Percentiles rank a stretch among this genome's conserved stretches.
Evolutionary conservation across 176 grass and related monocot genomes (phyloP).

Genomic region (Musa acuminata): DNA sequence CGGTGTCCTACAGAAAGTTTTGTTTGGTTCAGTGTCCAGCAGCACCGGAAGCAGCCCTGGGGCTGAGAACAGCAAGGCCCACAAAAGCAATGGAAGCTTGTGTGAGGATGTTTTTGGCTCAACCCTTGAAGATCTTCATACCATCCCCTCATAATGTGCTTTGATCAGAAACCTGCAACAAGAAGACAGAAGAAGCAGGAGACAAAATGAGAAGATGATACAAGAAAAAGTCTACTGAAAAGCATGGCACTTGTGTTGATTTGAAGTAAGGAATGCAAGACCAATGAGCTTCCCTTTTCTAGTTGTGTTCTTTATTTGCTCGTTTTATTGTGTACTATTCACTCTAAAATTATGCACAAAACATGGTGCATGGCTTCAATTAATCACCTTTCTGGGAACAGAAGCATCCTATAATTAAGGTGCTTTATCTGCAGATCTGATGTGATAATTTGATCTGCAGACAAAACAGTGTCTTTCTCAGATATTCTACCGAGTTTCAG

Average conservation of each 20-base stretch:
- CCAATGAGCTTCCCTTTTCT: not conserved
- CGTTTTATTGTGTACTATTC: not conserved
- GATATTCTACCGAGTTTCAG: too few species aligned
- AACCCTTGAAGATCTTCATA: constrained; percentile 1
- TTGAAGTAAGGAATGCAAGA: constrained; percentile 1
- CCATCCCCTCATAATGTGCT: constrained; percentile 1
- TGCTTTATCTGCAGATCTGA: too few species aligned
- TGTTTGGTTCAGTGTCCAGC: constrained; percentile 16
- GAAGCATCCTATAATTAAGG: too few species aligned
- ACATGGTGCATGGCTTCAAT: too few species aligned
- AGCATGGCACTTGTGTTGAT: not conserved
- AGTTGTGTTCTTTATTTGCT: not conserved
- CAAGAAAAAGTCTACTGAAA: not conserved
- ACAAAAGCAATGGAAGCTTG: constrained; percentile 3
- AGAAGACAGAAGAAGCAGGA: constrained; percentile 1
- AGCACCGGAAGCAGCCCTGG: constrained; percentile 17
- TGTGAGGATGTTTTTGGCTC: constrained; percentile 23
- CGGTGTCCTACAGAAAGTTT: constrained; percentile 15
- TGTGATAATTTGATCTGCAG: too few species aligned
- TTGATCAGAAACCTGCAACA: not conserved
- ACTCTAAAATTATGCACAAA: not conserved
- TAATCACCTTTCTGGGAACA: too few species aligned
- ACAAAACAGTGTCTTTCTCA: too few species aligned
- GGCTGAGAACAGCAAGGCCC: constrained; percentile 10
- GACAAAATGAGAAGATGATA: not conserved